phyloP scores from a whole-genome alignment of 805 yeast species.

The Kuraishia borneana region DNA sequence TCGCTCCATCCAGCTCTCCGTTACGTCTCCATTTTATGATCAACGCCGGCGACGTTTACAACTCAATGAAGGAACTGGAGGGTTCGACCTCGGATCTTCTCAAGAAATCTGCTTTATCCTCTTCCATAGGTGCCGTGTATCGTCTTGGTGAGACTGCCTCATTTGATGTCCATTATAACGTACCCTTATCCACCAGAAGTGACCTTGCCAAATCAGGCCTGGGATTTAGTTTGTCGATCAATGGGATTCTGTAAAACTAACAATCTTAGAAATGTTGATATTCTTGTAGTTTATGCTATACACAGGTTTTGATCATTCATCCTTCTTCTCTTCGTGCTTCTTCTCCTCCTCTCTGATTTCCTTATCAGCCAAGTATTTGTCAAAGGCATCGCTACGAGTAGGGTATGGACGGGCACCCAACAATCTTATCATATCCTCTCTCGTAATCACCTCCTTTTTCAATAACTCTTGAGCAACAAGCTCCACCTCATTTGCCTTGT shows the following conservation, averaged over 20 bases:
- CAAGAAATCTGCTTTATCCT: constrained; percentile 33
- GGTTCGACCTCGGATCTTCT: constrained; percentile 9
- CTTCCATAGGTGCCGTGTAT: constrained; percentile 52
- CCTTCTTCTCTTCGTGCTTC: neutral
- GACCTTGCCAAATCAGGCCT: constrained; percentile 53
- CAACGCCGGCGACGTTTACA: constrained; percentile 51
- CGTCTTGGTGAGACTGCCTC: constrained; percentile 50
- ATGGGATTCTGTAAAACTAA: neutral
- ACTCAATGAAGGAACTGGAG: constrained; percentile 8
- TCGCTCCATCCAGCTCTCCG: constrained; percentile 32
- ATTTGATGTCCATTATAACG: constrained; percentile 52
- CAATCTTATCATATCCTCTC: constrained; percentile 69
- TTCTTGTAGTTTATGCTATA: neutral
- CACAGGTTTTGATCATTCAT: neutral
- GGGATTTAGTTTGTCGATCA: constrained; percentile 15
- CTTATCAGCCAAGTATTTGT: constrained; percentile 54
- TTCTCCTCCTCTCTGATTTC: neutral
- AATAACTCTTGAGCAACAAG: constrained; percentile 66
- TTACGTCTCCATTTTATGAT: constrained; percentile 53
- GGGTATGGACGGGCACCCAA: constrained; percentile 73
- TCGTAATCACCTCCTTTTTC: constrained; percentile 65
- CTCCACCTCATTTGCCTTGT: constrained; percentile 49
- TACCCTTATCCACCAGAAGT: constrained; percentile 45
- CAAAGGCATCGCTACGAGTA: constrained; percentile 79
- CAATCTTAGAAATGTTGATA: neutral